Conservation (phyloP, 352 stramenopile species). For the Peronosclerospora sorghi region DNA sequence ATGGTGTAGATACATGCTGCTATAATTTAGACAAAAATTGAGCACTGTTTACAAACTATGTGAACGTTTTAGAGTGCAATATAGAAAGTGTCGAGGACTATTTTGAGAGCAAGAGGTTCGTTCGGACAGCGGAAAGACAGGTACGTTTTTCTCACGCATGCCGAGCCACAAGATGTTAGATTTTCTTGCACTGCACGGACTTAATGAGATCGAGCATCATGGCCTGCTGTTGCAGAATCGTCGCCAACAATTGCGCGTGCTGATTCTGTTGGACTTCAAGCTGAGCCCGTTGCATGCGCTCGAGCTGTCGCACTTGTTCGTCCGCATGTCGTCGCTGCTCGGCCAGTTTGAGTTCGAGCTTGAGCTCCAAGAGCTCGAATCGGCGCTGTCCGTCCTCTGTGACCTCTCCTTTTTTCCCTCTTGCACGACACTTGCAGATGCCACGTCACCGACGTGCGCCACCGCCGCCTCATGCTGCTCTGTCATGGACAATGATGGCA, state of each 20-base stretch:
- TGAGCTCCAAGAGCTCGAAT: slow-evolving; percentile 22
- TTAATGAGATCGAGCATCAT: slow-evolving; percentile 33
- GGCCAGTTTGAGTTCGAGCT: slow-evolving; percentile 23
- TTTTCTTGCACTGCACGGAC: slow-evolving; percentile 12
- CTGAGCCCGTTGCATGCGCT: slow-evolving; percentile 16
- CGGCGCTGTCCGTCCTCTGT: slow-evolving; percentile 7
- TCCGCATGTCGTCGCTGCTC: slow-evolving; percentile 18
- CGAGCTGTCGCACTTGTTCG: slow-evolving; percentile 18
- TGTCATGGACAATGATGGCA: background rate
- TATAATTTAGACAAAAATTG: too few relatives aligned
- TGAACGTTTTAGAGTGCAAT: too few relatives aligned
- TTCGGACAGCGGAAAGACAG: too few relatives aligned
- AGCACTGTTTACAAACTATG: too few relatives aligned
- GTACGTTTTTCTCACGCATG: too few relatives aligned
- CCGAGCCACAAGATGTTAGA: slow-evolving; percentile 1
- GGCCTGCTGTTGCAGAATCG: slow-evolving; percentile 26
- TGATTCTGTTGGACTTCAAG: slow-evolving; percentile 20
- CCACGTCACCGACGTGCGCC: slow-evolving; percentile 15
- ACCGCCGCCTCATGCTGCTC: slow-evolving; percentile 20
- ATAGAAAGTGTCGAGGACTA: too few relatives aligned
- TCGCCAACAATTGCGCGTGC: slow-evolving; percentile 19
- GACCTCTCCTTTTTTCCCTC: slow-evolving; percentile 8
- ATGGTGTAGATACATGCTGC: too few relatives aligned
- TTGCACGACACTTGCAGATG: slow-evolving; percentile 11
- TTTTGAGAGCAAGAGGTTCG: too few relatives aligned